These are phyloP conservation scores for Cicer bijugum DNA, from an alignment of 306 rosid genomes.

Conservation along the genomic window DNA sequence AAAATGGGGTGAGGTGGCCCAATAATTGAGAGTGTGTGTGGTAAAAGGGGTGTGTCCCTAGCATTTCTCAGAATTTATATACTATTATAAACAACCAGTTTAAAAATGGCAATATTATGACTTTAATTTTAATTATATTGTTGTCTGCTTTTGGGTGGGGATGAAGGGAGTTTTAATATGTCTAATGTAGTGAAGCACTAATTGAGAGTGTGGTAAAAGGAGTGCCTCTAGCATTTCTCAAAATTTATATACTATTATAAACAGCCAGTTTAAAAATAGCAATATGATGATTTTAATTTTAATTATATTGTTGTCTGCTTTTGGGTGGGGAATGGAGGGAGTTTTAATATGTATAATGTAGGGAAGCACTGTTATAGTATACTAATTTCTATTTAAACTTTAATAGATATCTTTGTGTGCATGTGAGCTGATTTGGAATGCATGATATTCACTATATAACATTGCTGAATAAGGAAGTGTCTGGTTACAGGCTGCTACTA, in stretches of 20 bases:
- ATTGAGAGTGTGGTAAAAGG: no score
- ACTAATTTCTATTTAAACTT: constrained; percentile 11
- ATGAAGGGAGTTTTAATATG: neutral
- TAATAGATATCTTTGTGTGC: neutral
- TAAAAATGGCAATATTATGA: neutral
- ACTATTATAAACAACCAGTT: neutral
- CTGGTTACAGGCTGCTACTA: constrained; percentile 76
- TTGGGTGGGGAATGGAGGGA: neutral
- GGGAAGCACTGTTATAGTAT: neutral
- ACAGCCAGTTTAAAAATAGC: neutral
- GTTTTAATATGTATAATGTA: neutral
- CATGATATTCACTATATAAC: constrained; percentile 15
- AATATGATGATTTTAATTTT: neutral
- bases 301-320: neutral
- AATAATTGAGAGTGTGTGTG: no score
- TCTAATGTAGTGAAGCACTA: constrained; percentile 6
- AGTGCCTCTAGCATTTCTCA: no score
- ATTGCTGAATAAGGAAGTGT: constrained; percentile 38
- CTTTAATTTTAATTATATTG: neutral
- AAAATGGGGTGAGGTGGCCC: no score
- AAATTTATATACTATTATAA: neutral
- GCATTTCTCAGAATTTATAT: neutral
- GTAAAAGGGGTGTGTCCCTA: no score
- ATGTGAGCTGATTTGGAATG: neutral
- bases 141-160: neutral